Evolutionary conservation across 2,329 filamentous ascomycete species (phyloP).

Genomic region (Aspergillus phoenicis): DNA sequence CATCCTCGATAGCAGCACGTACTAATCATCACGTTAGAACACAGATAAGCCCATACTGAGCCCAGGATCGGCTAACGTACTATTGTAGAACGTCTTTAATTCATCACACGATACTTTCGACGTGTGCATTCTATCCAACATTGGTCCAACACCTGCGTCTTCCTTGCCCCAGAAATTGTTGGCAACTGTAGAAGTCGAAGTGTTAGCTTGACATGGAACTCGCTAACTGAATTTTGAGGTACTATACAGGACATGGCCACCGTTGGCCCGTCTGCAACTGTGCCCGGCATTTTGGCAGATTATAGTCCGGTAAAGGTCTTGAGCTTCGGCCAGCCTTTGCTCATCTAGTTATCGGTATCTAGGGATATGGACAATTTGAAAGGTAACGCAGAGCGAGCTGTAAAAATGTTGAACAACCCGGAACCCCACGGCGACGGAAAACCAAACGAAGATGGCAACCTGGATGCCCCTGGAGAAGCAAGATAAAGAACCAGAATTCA

Average conservation of each 20-base stretch:
- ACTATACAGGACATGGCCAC: slow-evolving; percentile 68
- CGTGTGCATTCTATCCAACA: slow-evolving; percentile 91
- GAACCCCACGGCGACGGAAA: neutral
- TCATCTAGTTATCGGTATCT: slow-evolving; percentile 28
- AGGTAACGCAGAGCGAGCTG: slow-evolving; percentile 10
- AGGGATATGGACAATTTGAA: slow-evolving; percentile 14
- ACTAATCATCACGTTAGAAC: slow-evolving; percentile 53
- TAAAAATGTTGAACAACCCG: slow-evolving; percentile 5
- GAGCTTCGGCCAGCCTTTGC: slow-evolving; percentile 43
- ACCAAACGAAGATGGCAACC: slow-evolving; percentile 12
- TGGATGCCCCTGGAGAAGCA: slow-evolving; percentile 12
- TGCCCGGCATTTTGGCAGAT: slow-evolving; percentile 58
- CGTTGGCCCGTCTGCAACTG: slow-evolving; percentile 63
- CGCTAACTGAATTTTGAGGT: neutral
- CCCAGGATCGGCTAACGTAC: slow-evolving; percentile 52
- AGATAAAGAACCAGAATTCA: slow-evolving; percentile 9
- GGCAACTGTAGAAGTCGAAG: slow-evolving; percentile 61
- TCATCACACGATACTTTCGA: slow-evolving; percentile 96
- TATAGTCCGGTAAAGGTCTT: slow-evolving; percentile 20
- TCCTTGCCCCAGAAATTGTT: slow-evolving; percentile 99
- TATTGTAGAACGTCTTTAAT: slow-evolving; percentile 83
- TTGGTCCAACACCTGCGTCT: slow-evolving; percentile 88
- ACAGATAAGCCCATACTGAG: neutral
- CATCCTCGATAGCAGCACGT: slow-evolving; percentile 91
- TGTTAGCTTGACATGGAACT: slow-evolving; percentile 11